Percentiles rank a stretch among this genome's conserved stretches.
Evolutionary conservation across 169 alveolate genomes (phyloP).

Genomic region (Cryptosporidium parvum): DNA sequence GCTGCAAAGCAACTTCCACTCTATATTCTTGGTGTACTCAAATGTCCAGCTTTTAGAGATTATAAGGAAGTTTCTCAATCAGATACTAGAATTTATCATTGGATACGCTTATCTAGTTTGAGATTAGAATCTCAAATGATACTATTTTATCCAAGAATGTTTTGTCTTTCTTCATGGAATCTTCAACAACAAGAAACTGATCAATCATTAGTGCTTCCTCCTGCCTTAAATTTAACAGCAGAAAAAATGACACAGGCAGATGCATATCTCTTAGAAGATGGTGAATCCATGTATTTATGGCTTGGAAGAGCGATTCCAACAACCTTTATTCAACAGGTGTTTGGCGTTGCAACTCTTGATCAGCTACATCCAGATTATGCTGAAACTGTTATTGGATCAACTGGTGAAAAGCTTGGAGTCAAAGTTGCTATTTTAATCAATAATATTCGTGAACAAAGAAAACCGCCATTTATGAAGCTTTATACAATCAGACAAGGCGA

Average conservation of each 20-base stretch:
- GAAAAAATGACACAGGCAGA: slow-evolving; percentile 88
- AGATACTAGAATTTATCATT: slow-evolving; percentile 85
- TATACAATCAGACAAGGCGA: slow-evolving; percentile 76
- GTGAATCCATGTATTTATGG: slow-evolving; percentile 90
- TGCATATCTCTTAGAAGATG: slow-evolving; percentile 89
- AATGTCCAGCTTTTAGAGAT: slow-evolving; percentile 86
- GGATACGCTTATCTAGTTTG: slow-evolving; percentile 83
- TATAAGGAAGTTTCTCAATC: slow-evolving; percentile 82
- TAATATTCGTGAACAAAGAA: slow-evolving; percentile 80
- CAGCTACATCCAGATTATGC: slow-evolving; percentile 76
- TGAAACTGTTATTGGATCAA: slow-evolving; percentile 72
- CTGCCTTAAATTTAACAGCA: slow-evolving; percentile 83
- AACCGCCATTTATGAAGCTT: slow-evolving; percentile 77
- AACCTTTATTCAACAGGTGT: slow-evolving; percentile 66
- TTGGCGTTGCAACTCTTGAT: slow-evolving; percentile 75
- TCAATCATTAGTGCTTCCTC: slow-evolving; percentile 79
- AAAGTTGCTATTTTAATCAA: slow-evolving; percentile 81
- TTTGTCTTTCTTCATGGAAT: slow-evolving; percentile 79
- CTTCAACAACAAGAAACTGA: slow-evolving; percentile 74
- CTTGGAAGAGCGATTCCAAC: slow-evolving; percentile 84
- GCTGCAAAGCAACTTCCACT: slow-evolving; percentile 75
- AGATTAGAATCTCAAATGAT: slow-evolving; percentile 83
- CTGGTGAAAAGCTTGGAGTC: slow-evolving; percentile 81
- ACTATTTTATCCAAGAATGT: slow-evolving; percentile 87
- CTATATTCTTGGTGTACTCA: slow-evolving; percentile 86